Percentiles rank a stretch among this genome's conserved stretches.
These are phyloP conservation scores for Neoboletus brunneissimus DNA, from an alignment of 768 basidiomycete species.

Conservation along the genomic window DNA sequence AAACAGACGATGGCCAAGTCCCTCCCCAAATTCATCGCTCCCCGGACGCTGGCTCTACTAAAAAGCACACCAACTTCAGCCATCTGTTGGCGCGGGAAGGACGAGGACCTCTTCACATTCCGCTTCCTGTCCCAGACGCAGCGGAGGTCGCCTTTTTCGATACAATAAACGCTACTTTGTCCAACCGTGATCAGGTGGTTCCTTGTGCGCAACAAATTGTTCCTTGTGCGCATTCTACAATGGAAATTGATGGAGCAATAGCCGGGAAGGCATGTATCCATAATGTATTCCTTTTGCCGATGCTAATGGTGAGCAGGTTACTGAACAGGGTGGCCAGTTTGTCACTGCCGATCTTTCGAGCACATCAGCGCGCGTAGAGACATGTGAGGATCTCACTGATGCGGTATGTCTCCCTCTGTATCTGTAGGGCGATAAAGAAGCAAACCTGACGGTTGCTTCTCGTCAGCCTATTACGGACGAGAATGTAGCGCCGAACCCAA, in stretches of 20 bases:
- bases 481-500: background rate
- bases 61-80: background rate
- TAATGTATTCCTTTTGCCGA: background rate
- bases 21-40: background rate
- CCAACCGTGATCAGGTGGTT: background rate
- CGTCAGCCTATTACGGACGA: background rate
- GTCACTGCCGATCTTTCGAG: background rate
- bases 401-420: constrained; percentile 8
- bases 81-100: background rate
- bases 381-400: background rate
- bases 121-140: constrained; percentile 16
- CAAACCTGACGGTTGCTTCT: background rate
- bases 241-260: background rate
- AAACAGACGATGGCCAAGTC: background rate
- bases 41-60: background rate
- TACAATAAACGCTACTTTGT: background rate
- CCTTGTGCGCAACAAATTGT: background rate
- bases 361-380: background rate
- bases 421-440: background rate
- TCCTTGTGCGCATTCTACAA: background rate
- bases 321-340: constrained; percentile 1
- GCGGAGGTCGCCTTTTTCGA: constrained; percentile 20
- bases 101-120: constrained; percentile 1
- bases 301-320: background rate
- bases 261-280: constrained; percentile 1